Evolutionary conservation across 768 basidiomycete species (phyloP).

Genomic region (Calocera cornea): DNA sequence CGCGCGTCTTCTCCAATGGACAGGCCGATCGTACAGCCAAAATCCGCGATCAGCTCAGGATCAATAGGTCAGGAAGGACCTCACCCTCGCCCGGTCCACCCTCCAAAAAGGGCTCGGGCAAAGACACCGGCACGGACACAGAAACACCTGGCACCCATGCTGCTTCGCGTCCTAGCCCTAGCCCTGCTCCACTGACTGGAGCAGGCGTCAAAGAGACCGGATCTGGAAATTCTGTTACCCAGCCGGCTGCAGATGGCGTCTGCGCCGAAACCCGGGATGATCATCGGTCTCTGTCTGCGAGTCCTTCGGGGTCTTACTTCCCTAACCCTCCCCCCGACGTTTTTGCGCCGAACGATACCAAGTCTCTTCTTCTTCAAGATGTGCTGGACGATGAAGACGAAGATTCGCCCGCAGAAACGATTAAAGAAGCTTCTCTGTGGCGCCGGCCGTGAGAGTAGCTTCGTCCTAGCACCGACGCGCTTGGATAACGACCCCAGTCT

Average conservation of each 20-base stretch:
- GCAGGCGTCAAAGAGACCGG: not conserved
- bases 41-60: not conserved
- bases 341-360: not conserved
- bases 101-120: not conserved
- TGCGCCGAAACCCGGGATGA: not conserved
- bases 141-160: not conserved
- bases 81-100: not conserved
- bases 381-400: not conserved
- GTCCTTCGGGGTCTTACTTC: not conserved
- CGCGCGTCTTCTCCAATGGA: constrained; percentile 4
- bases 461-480: not conserved
- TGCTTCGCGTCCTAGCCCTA: not conserved
- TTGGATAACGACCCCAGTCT: not conserved
- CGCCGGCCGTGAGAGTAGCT: not conserved
- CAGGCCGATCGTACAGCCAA: not conserved
- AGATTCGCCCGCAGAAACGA: not conserved
- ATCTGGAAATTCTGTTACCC: not conserved
- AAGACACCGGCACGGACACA: not conserved
- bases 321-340: not conserved
- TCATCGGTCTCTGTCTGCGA: not conserved
- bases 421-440: not conserved
- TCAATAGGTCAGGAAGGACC: not conserved
- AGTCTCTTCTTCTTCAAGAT: not conserved
- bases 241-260: not conserved
- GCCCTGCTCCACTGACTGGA: not conserved